Evolutionary conservation across 2,329 filamentous ascomycete species (phyloP), one percentile per base, ranked within the genome.

Genomic region (Pezicula radicicola): DNA sequence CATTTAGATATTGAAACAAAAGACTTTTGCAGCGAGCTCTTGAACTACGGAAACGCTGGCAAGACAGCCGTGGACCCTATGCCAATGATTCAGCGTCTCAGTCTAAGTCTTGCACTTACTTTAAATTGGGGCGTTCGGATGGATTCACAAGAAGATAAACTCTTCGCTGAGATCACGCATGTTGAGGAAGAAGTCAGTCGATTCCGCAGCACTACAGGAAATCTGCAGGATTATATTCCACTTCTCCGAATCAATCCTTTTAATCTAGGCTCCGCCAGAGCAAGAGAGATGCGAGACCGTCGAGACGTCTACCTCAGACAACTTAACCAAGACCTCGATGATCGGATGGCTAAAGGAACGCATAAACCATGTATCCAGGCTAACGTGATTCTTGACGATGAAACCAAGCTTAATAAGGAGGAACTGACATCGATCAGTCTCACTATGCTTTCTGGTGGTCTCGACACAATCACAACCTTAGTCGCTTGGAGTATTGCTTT

Each of bases 101-200:
- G 76, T 12, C 68, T 87, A 3, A 84, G 79, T n/a, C 71, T 87
- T 3, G 77, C 81, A 0, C 65, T 87, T 25, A 87, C 84, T 0
- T 69, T 87, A 15, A 87, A 87, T 62, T 88, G 83, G 82, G 85
- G 84, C 0, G 77, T 78, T 0, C 75, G 84, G 0, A 77, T 88
- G 66, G 74, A 72, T 12, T 80, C 75, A 15, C 76, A 83, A 50
- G 72, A 85, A n/a, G 76, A 83, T 49, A 70, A 75, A 6, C 68
- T 85, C n/a, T 84, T 86, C 55, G 70, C 76, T 16, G 82, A 85
- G 61, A 84, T 85, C 53, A 83, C 78, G 1, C 74, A 84, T 45
- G 82, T 85, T 16, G 82, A 85, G 56, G 81, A 83, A 41, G 77
- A 80, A 33, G 79, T 85, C 40, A 79, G 74, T 60, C 76, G 77